Percentiles rank a stretch among this genome's conserved stretches.
Evolutionary conservation across 2,329 filamentous ascomycete species (phyloP).

Genomic region (Colletotrichum sp.): DNA sequence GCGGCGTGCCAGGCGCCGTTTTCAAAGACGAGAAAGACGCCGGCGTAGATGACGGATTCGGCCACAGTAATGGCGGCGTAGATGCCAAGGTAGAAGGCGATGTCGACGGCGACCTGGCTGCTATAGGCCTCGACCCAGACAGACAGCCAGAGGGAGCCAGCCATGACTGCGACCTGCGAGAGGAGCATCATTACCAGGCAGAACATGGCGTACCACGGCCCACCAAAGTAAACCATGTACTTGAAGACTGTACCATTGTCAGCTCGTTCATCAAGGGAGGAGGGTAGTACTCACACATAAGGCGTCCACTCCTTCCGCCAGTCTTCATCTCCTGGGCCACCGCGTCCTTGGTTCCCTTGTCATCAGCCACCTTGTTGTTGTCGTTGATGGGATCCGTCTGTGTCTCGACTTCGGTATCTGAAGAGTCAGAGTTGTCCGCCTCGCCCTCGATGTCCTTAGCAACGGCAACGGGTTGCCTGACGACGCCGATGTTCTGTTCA

Average conservation of each 20-base stretch:
- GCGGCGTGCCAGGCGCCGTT: conserved; percentile 64
- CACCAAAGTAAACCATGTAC: conserved; percentile 58
- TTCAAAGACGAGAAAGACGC: conserved; percentile 53
- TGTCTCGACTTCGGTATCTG: conserved; percentile 32
- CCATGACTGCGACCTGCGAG: conserved; percentile 46
- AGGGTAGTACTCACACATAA: conserved; percentile 42
- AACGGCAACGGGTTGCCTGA: conserved; percentile 49
- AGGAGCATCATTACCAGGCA: conserved; percentile 45
- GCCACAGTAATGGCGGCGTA: conserved; percentile 52
- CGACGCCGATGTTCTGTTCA: conserved; percentile 51
- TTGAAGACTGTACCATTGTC: conserved; percentile 42
- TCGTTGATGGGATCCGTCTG: conserved; percentile 34
- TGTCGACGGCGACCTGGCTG: conserved; percentile 45
- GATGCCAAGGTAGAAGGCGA: conserved; percentile 58
- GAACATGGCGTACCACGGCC: conserved; percentile 44
- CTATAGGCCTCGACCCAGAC: conserved; percentile 59
- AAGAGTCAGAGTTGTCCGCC: conserved; percentile 29
- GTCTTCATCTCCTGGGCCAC: conserved; percentile 53
- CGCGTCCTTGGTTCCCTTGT: conserved; percentile 44
- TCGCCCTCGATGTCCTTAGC: conserved; percentile 41
- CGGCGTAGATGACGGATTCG: conserved; percentile 46
- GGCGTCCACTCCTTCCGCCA: conserved; percentile 48
- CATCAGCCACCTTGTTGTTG: conserved; percentile 36
- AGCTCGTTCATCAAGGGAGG: not conserved
- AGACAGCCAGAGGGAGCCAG: conserved; percentile 53